Base-by-base conservation (phyloP, 192 early-diverging fungal species). In the Backusella sp. region DNA sequence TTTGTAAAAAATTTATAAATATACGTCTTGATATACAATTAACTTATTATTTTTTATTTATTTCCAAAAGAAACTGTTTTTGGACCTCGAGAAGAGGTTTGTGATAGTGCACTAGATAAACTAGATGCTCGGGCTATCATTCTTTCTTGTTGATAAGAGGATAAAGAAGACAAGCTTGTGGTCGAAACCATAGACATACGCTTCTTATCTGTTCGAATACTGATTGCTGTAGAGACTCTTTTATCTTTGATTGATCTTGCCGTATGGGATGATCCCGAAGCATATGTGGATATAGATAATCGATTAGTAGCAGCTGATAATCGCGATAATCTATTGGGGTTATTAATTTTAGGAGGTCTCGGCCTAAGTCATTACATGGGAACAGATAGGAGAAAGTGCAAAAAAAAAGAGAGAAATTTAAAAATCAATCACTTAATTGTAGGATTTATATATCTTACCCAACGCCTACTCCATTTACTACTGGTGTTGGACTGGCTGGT, bases 121-220 rank as follows among this genome's bases (percentile, higher is more conserved):
- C 69, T 59, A 46, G 80, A 81, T 6, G 80, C 76, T 19, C 76
- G 73, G 17, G 73, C 35, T 11, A 81, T 56, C 76, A 81, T 77
- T 28, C 73, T 66, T 8, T 77, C 76, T 72, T 81, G 80, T 6
- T 81, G 80, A 26, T 75, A 75, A 15, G 80, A 77, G 7, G 76
- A 81, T 23, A 81, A 44, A 46, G 76, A 77, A 0, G 80, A 81
- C 9, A 81, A 42, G 32, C 73, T 77, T 11, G 80, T 77, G 32
- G 52, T 71, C 6, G 80, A 81, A 6, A 77, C 66, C 41, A 77
- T 44, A 0, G 80, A 77, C 67, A 74, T 34, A 8, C 73, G 77
- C 49, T 74, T 79, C 37, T 65, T 73, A 37, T 73, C 72, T 19
- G 56, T 62, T 62, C 59, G 66, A 26, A 66, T 49, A 30, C 71